Evolutionary conservation across 2,329 filamentous ascomycete genomes (phyloP).

Genomic region (Rhinocladiella mackenziei): DNA sequence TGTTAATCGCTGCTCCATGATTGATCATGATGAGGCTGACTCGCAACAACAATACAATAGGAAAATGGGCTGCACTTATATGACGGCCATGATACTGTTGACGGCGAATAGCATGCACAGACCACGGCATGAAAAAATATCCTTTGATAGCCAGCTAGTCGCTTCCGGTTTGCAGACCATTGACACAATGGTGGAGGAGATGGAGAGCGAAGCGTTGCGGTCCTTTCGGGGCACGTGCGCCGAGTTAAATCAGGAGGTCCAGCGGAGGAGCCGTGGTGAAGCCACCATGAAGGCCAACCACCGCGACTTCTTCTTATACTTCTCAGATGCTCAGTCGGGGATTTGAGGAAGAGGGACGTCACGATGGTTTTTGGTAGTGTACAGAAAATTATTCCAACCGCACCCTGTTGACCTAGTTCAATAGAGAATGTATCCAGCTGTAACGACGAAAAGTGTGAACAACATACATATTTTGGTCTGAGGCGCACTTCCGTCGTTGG

Average conservation of each 20-base stretch:
- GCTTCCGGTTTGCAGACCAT: conserved; percentile 3
- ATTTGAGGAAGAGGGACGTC: background rate
- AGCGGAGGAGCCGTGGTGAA: conserved; percentile 6
- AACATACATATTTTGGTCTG: no score
- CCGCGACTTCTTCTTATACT: background rate
- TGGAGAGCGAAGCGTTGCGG: conserved; percentile 2
- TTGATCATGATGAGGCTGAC: conserved; percentile 7
- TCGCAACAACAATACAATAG: conserved; percentile 4
- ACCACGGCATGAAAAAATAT: background rate
- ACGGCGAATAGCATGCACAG: conserved; percentile 22
- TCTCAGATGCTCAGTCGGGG: background rate
- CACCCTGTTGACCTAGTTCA: background rate
- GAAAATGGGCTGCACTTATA: conserved; percentile 19
- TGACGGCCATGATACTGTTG: conserved; percentile 18
- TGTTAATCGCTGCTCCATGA: background rate
- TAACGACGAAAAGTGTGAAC: no score
- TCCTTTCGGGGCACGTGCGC: conserved; percentile 9
- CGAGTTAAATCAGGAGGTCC: conserved; percentile 9
- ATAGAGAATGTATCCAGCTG: background rate
- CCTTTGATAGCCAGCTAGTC: conserved; percentile 10
- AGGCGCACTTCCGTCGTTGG: no score
- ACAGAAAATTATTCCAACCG: background rate
- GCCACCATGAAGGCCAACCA: conserved; percentile 1
- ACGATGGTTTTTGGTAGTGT: background rate
- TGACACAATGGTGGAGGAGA: conserved; percentile 8